These are phyloP conservation scores for Plasmodium fragile DNA, from an alignment of 169 alveolate species.

Conservation along the genomic window DNA sequence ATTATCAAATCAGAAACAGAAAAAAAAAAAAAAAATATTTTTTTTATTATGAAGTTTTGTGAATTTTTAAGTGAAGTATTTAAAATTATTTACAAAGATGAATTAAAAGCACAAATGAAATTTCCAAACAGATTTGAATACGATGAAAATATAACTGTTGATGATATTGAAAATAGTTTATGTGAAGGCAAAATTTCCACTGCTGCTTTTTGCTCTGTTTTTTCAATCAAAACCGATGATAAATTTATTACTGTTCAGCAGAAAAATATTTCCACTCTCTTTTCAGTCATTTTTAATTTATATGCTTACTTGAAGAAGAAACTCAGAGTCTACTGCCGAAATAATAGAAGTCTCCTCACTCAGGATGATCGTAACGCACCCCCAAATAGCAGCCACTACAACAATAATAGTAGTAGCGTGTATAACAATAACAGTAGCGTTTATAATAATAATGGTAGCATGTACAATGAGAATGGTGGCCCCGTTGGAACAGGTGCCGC, in stretches of 20 bases:
- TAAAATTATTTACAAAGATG: conserved; percentile 57
- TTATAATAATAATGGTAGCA: neutral
- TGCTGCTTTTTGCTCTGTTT: conserved; percentile 14
- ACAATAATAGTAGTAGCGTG: conserved; percentile 2
- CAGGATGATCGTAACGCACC: neutral
- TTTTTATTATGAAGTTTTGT: conserved; percentile 68
- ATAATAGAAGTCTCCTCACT: neutral
- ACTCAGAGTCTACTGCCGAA: conserved; percentile 1
- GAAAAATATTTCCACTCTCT: conserved; percentile 36
- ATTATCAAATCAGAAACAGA: conserved; percentile 47
- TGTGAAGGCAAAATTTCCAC: conserved; percentile 45
- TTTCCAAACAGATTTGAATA: conserved; percentile 19
- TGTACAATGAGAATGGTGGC: neutral
- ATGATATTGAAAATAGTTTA: conserved; percentile 36
- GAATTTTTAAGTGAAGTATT: conserved; percentile 45
- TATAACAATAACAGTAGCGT: neutral
- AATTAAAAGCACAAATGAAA: conserved; percentile 21
- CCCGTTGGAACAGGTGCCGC: neutral
- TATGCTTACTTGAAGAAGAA: conserved; percentile 41
- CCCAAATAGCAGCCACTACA: neutral
- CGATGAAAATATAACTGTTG: conserved; percentile 17
- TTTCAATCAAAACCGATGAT: conserved; percentile 66
- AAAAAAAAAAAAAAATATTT: conserved; percentile 48
- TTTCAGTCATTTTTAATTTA: conserved; percentile 47
- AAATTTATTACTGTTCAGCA: conserved; percentile 42